Conservation (phyloP, 768 basidiomycete genomes). For the Pleurotus pulmonarius region DNA sequence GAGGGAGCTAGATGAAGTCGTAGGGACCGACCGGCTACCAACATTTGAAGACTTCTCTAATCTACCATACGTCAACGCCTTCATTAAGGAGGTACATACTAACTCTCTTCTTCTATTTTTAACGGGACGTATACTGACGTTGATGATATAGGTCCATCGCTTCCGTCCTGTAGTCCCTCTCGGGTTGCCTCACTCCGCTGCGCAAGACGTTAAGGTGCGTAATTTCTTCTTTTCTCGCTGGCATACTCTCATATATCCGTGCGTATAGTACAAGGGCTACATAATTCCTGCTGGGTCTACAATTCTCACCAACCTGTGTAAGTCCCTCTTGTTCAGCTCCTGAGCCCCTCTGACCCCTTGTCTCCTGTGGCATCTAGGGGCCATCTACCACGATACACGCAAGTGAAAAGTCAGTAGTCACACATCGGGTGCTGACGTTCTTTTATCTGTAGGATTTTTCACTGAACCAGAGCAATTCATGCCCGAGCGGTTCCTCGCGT, state of each 20-base stretch:
- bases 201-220: slow-evolving; percentile 6
- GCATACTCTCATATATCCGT: background rate
- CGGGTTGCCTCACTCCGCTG: slow-evolving; percentile 13
- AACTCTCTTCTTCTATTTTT: background rate
- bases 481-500: slow-evolving; percentile 13
- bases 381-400: slow-evolving; percentile 2
- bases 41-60: slow-evolving; percentile 22
- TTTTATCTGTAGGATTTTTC: background rate
- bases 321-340: background rate
- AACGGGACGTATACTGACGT: background rate
- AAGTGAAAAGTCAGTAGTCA: background rate
- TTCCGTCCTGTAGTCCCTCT: slow-evolving; percentile 17
- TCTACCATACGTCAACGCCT: slow-evolving; percentile 33
- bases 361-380: background rate
- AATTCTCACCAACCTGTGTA: slow-evolving; percentile 12
- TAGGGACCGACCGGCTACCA: slow-evolving; percentile 32
- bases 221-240: background rate
- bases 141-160: slow-evolving; percentile 12
- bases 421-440: background rate
- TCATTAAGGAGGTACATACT: slow-evolving; percentile 24
- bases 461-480: slow-evolving; percentile 8
- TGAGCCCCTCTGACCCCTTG: too few species aligned
- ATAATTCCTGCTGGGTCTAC: slow-evolving; percentile 9
- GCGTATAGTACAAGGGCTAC: slow-evolving; percentile 11
- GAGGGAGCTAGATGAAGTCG: slow-evolving; percentile 34